A percentile compares a stretch with the other conserved stretches of the same genome.
Conservation (phyloP, 768 basidiomycete species). For the Macrolepiota dolichaula region DNA sequence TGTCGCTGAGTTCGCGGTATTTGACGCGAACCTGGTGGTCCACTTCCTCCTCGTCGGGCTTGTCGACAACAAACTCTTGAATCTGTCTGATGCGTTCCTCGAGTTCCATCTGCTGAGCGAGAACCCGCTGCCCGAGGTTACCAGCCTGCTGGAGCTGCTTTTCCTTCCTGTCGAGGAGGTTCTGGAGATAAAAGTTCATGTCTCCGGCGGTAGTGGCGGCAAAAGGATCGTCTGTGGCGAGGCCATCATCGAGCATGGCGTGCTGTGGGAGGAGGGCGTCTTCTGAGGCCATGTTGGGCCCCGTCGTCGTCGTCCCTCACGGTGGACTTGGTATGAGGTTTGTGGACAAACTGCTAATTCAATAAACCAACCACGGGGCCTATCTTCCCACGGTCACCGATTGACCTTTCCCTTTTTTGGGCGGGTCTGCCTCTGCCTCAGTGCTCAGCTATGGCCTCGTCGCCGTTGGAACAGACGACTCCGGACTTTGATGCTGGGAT, state of each 20-base stretch:
- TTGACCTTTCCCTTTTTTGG: not conserved
- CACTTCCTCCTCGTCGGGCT: slow-evolving; percentile 7
- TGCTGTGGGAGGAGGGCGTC: not conserved
- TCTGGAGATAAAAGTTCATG: slow-evolving; percentile 59
- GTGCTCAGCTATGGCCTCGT: not conserved
- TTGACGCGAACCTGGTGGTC: slow-evolving; percentile 67
- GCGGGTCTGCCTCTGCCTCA: not conserved
- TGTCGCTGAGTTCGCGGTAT: slow-evolving; percentile 74
- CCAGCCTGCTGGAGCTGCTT: slow-evolving; percentile 90
- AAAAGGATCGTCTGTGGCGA: slow-evolving; percentile 4
- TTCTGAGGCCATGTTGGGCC: not conserved
- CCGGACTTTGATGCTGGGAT: slow-evolving; percentile 73
- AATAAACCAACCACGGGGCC: not conserved
- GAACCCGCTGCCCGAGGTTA: slow-evolving; percentile 88
- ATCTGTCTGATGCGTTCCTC: slow-evolving; percentile 84
- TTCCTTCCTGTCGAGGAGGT: slow-evolving; percentile 85
- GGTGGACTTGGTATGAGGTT: not conserved
- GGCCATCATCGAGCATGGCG: not conserved
- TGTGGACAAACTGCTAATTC: not conserved
- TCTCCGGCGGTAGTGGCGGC: slow-evolving; percentile 41
- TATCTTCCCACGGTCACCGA: slow-evolving; percentile 2
- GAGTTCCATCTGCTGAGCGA: slow-evolving; percentile 90
- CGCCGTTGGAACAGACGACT: slow-evolving; percentile 17
- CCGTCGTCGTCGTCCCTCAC: not conserved
- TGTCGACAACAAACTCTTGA: slow-evolving; percentile 23